Conservation (phyloP, 108 stramenopile genomes). For the Craspedostauros australis region DNA sequence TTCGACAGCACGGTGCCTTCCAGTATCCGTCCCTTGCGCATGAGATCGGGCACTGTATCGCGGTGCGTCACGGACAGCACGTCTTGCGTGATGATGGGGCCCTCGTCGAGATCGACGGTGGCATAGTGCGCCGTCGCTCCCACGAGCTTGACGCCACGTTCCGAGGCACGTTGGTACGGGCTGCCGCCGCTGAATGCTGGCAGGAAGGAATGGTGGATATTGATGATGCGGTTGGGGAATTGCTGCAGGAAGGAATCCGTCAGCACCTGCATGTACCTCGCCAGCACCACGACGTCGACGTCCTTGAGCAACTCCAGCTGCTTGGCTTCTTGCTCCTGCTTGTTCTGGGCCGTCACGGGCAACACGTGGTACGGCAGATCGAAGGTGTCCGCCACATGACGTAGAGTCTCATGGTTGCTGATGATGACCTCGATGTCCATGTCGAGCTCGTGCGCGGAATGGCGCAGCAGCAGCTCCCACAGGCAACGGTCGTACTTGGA, state of each 20-base stretch:
- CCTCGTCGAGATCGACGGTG: slow-evolving; percentile 73
- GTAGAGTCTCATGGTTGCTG: slow-evolving; percentile 67
- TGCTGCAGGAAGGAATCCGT: slow-evolving; percentile 53
- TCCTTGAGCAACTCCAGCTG: slow-evolving; percentile 63
- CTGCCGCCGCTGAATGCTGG: slow-evolving; percentile 71
- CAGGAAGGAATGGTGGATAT: slow-evolving; percentile 87
- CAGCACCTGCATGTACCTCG: slow-evolving; percentile 85
- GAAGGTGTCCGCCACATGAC: slow-evolving; percentile 73
- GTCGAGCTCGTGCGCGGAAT: slow-evolving; percentile 65
- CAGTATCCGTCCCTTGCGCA: slow-evolving; percentile 71
- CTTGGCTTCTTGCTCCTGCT: slow-evolving; percentile 54
- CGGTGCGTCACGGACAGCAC: slow-evolving; percentile 48
- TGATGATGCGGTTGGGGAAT: slow-evolving; percentile 62
- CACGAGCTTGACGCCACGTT: slow-evolving; percentile 83
- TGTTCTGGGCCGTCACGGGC: slow-evolving; percentile 55
- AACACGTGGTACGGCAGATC: slow-evolving; percentile 61
- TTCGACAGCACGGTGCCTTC: slow-evolving; percentile 63
- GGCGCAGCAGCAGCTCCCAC: slow-evolving; percentile 80
- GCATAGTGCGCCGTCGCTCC: slow-evolving; percentile 82
- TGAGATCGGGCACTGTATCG: slow-evolving; percentile 64
- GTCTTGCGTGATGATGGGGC: slow-evolving; percentile 82
- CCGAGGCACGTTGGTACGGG: slow-evolving; percentile 74
- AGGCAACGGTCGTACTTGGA: slow-evolving; percentile 82
- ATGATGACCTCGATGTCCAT: slow-evolving; percentile 63
- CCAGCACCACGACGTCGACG: slow-evolving; percentile 72